Percentiles rank a stretch among this genome's conserved stretches.
Evolutionary conservation across 2,329 filamentous ascomycete species (phyloP).

Genomic region (Cadophora sp.): DNA sequence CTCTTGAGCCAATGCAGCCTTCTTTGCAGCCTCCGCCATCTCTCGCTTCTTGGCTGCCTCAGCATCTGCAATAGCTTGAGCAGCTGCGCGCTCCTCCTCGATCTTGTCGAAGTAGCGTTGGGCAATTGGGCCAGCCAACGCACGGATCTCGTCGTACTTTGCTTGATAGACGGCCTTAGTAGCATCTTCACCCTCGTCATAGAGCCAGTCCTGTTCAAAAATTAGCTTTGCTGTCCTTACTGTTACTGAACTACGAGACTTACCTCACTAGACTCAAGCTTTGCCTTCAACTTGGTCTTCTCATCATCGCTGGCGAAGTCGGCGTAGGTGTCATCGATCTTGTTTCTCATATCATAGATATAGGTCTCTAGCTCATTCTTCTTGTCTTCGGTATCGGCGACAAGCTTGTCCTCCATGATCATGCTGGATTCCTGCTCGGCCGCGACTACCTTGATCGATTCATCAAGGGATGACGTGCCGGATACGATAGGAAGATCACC

Average conservation of each 20-base stretch:
- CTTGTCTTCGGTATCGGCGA: constrained; percentile 97
- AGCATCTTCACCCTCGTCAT: constrained; percentile 94
- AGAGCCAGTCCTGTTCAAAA: constrained; percentile 84
- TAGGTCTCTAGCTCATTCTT: constrained; percentile 99
- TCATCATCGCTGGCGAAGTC: constrained; percentile 91
- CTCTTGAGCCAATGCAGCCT: constrained; percentile 50
- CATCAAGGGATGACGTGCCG: constrained; percentile 81
- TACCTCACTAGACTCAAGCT: constrained; percentile 88
- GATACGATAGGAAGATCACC: constrained; percentile 89
- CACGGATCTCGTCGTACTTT: constrained; percentile 95
- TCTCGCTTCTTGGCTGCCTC: constrained; percentile 57
- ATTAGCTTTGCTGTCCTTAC: constrained; percentile 33
- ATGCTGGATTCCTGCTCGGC: constrained; percentile 86
- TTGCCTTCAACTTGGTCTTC: constrained; percentile 84
- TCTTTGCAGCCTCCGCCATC: constrained; percentile 51
- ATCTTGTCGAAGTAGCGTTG: constrained; percentile 96
- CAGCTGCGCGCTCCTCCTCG: constrained; percentile 81
- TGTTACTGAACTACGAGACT: constrained; percentile 44
- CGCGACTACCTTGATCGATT: constrained; percentile 67
- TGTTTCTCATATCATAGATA: constrained; percentile 96
- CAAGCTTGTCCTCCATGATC: constrained; percentile 98
- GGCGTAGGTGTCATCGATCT: constrained; percentile 90
- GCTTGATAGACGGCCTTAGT: constrained; percentile 92
- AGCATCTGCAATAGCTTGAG: constrained; percentile 69
- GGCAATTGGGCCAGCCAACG: constrained; percentile 87